Evolutionary conservation across 2,329 filamentous ascomycete species (phyloP).

Genomic region (Escovopsis sp.): DNA sequence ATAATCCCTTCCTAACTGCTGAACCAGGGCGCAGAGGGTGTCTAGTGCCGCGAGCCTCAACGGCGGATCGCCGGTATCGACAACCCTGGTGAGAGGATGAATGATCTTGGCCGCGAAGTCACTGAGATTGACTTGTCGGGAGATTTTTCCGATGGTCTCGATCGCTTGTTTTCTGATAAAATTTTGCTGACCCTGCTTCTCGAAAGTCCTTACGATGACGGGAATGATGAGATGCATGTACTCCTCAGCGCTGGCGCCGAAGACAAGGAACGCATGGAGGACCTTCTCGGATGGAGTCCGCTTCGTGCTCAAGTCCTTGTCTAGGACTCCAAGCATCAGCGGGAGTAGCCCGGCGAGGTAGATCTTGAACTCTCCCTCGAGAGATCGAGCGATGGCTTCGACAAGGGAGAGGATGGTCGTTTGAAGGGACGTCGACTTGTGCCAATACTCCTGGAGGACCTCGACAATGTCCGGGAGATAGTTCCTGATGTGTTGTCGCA

Average conservation of each 20-base stretch:
- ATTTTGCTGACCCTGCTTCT: conserved; percentile 67
- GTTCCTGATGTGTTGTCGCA: conserved; percentile 87
- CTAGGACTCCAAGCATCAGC: conserved; percentile 84
- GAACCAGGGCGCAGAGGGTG: conserved; percentile 86
- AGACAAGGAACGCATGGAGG: conserved; percentile 87
- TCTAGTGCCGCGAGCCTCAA: conserved; percentile 76
- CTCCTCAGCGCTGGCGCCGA: conserved; percentile 88
- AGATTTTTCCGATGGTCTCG: conserved; percentile 86
- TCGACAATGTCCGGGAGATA: conserved; percentile 78
- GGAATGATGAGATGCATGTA: conserved; percentile 99
- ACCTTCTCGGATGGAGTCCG: conserved; percentile 79
- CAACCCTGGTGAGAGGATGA: conserved; percentile 73
- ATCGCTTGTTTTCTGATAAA: conserved; percentile 78
- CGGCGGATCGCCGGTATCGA: conserved; percentile 55
- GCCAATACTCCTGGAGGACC: conserved; percentile 83
- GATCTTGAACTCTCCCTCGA: conserved; percentile 96
- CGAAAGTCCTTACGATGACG: conserved; percentile 85
- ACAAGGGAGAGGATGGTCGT: conserved; percentile 83
- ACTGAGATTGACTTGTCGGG: conserved; percentile 89
- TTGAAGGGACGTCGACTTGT: conserved; percentile 63
- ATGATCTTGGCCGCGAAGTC: conserved; percentile 95
- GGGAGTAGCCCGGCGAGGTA: conserved; percentile 82
- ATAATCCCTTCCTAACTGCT: conserved; percentile 91
- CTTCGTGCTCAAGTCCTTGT: conserved; percentile 64
- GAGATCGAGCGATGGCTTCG: conserved; percentile 80